phyloP scores from a whole-genome alignment of 2,329 filamentous ascomycete species.

The Elsinoe arachidis region DNA sequence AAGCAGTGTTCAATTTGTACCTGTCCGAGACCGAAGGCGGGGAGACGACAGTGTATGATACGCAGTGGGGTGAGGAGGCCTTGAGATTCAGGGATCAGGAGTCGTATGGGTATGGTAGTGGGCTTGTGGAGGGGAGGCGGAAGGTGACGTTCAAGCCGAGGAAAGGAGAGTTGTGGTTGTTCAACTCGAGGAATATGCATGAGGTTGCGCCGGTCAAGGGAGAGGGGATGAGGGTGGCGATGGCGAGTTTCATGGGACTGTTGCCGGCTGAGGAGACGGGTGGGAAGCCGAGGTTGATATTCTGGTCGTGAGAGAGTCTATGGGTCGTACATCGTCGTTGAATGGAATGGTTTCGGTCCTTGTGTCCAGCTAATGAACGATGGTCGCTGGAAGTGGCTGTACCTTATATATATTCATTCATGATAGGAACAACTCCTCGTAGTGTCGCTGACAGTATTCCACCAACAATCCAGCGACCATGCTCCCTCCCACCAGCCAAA shows the following conservation, averaged over 20 bases:
- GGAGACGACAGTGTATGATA: not conserved
- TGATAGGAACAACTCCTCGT: not conserved
- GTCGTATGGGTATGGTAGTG: not conserved
- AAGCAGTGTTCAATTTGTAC: not conserved
- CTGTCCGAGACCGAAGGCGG: not conserved
- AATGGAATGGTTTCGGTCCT: not conserved
- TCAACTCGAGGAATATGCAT: conserved; percentile 7
- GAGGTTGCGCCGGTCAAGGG: not conserved
- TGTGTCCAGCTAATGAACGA: not conserved
- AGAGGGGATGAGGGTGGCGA: not conserved
- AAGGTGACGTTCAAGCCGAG: not conserved
- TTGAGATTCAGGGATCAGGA: not conserved
- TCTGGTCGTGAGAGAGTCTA: not conserved
- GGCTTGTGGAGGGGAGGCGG: not conserved
- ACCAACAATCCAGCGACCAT: not conserved
- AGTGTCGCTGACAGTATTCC: not conserved
- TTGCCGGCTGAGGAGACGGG: not conserved
- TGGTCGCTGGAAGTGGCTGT: too few relatives aligned
- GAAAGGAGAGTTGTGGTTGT: not conserved
- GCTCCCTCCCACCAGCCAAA: conserved; percentile 11
- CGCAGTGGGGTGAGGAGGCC: not conserved
- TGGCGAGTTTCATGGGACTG: not conserved
- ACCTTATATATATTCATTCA: not conserved
- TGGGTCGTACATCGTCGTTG: not conserved
- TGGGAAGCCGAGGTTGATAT: not conserved